Conservation (phyloP, 1,139 yeast genomes). For the Cylindricascospora bacillispora region DNA sequence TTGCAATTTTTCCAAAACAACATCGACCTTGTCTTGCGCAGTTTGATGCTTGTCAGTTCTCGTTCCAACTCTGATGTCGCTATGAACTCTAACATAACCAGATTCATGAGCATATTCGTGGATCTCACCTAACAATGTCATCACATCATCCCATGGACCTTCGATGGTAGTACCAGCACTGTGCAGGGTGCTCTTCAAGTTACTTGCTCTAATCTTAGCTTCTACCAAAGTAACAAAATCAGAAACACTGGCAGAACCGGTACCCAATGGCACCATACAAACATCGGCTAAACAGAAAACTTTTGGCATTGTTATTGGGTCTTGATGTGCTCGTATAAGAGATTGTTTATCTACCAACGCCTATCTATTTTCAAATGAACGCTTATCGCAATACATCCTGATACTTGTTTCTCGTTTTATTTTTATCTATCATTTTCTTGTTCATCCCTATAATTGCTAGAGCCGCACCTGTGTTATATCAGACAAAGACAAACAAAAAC, state of each 20-base stretch:
- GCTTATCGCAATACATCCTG: background rate
- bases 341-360: background rate
- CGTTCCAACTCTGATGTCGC: conserved; percentile 78
- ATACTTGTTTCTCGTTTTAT: background rate
- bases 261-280: conserved; percentile 77
- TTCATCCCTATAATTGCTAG: too few relatives aligned
- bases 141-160: conserved; percentile 88
- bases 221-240: conserved; percentile 66
- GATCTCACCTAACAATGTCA: conserved; percentile 63
- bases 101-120: conserved; percentile 57
- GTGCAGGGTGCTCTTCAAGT: conserved; percentile 57
- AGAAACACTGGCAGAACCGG: conserved; percentile 63
- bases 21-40: conserved; percentile 52
- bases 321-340: background rate
- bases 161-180: conserved; percentile 85
- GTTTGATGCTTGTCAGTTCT: conserved; percentile 53
- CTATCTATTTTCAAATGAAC: too few relatives aligned
- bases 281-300: conserved; percentile 69
- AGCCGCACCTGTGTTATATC: too few relatives aligned
- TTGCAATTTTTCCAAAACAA: conserved; percentile 36
- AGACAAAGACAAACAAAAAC: too few relatives aligned
- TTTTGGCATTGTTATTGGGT: conserved; percentile 29
- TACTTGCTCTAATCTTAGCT: conserved; percentile 44
- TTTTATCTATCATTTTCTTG: background rate
- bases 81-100: conserved; percentile 68